phyloP scores from a whole-genome alignment of 805 yeast genomes.

The Myxozyma kluyveri region DNA sequence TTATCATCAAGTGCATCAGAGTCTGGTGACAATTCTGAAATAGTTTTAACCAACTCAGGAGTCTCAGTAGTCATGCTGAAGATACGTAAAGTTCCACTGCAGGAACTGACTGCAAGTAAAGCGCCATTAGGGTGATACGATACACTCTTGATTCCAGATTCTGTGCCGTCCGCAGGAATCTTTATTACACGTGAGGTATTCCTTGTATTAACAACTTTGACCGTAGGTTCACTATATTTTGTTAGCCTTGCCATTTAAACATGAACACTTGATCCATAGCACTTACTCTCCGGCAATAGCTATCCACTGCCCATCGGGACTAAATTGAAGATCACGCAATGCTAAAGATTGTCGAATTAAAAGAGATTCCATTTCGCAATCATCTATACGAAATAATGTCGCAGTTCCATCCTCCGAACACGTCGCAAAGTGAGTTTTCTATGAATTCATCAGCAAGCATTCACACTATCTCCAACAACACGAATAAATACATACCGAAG shows the following conservation, averaged over 20 bases:
- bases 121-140: constrained; percentile 40
- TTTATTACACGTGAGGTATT: constrained; percentile 41
- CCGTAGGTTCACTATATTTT: constrained; percentile 33
- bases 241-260: neutral
- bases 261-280: neutral
- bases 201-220: constrained; percentile 34
- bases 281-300: constrained; percentile 39
- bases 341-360: constrained; percentile 37
- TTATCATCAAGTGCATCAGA: constrained; percentile 43
- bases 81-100: constrained; percentile 40
- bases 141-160: constrained; percentile 49
- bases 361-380: constrained; percentile 30
- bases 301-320: constrained; percentile 39
- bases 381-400: constrained; percentile 33
- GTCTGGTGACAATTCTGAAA: constrained; percentile 36
- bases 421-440: constrained; percentile 39
- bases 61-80: constrained; percentile 32
- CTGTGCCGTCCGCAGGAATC: constrained; percentile 42
- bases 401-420: constrained; percentile 47
- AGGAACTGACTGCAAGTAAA: constrained; percentile 35
- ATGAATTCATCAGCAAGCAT: neutral
- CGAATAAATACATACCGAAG: constrained; percentile 20
- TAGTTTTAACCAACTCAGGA: constrained; percentile 29
- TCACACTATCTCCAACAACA: neutral
- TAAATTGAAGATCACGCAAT: constrained; percentile 37